Percentiles rank a stretch among this genome's conserved stretches.
Conservation (phyloP, 495 filamentous ascomycete species). For the Glonium stellatum region DNA sequence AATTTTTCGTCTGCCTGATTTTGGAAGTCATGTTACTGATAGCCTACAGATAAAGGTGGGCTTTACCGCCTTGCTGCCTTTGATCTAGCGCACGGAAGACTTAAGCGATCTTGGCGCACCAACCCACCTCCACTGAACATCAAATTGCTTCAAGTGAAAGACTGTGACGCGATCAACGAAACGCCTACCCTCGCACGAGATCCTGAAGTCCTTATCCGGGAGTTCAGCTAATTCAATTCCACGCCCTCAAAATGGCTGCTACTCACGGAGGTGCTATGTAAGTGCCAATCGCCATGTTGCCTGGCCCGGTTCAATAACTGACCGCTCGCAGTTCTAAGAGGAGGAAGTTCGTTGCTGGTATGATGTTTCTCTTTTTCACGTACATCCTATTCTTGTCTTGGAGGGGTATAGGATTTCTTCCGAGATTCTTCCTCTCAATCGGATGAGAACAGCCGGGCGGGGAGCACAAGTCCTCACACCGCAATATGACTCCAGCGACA, state of each 20-base stretch:
- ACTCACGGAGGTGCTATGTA: conserved; percentile 60
- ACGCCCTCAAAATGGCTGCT: conserved; percentile 52
- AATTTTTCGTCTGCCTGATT: no score
- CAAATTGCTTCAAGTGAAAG: not conserved
- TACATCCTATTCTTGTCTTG: not conserved
- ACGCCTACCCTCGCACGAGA: conserved; percentile 3
- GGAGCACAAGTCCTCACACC: not conserved
- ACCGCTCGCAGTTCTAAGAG: conserved; percentile 70
- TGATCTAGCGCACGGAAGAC: no score
- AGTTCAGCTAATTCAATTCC: conserved; percentile 13
- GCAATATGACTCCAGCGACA: not conserved
- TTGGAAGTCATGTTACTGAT: no score
- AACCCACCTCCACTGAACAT: not conserved
- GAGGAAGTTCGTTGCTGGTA: conserved; percentile 93
- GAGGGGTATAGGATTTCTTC: not conserved
- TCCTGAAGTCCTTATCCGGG: conserved; percentile 13
- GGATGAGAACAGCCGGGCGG: not conserved
- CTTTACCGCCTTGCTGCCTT: no score
- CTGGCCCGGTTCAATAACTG: conserved; percentile 9
- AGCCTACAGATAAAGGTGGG: no score
- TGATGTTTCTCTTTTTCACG: conserved; percentile 10
- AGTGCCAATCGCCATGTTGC: conserved; percentile 30
- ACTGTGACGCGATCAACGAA: conserved; percentile 10
- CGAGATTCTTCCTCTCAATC: not conserved
- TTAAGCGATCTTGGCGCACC: no score